Evolutionary conservation across 768 basidiomycete genomes (phyloP), one percentile per base, ranked within the genome.

Genomic region (Kwoniella pini): DNA sequence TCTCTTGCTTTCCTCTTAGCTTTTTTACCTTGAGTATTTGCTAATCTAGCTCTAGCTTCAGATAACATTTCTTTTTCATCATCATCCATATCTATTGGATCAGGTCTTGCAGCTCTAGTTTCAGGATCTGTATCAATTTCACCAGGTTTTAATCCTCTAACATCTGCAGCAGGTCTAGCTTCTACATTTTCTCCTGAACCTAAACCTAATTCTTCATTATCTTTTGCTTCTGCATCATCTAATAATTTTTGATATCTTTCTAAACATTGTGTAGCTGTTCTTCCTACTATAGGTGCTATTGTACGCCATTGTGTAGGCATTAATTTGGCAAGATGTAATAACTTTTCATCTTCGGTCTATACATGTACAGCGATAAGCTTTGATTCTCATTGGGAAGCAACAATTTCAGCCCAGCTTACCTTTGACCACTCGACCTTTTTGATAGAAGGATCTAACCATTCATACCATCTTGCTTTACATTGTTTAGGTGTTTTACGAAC

Each of bases 271-370:
- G 90, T 95, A 0, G 96, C 96, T 1, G 96, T 98, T 27, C 96
- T 85, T 40, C 96, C 96, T 57, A 99, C 96, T 63, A 96, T 95
- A 50, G 96, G 96, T 3, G 96, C 94, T 69, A 99, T 95, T 22
- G 96, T 97, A 27, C 96, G 88, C 96, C 96, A 99, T 82, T 99
- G 96, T 0, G 96, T 98, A 0, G 96, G 96, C 93, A 98, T 99
- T 61, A 98, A 83, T 80, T 97, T 98, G 42, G 96, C 96, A 22
- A 98, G 85, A 77, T 98, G 94, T 11, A 99, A 83, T 2, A 99
- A 85, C 79, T 98, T 99, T 81, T 98, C 96, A 80, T 99, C 96
- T 80, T 99, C 96, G 17, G 89, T 91, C 91, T 94, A 43, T 36
- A 19, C 13, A 17, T 0, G 27, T 17, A 19, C 12, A 21, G 27